A percentile compares a stretch with the other conserved stretches of the same genome.
These are phyloP conservation scores for Oryza meyeriana DNA, from an alignment of 176 grass and related monocot species.

Conservation along the genomic window DNA sequence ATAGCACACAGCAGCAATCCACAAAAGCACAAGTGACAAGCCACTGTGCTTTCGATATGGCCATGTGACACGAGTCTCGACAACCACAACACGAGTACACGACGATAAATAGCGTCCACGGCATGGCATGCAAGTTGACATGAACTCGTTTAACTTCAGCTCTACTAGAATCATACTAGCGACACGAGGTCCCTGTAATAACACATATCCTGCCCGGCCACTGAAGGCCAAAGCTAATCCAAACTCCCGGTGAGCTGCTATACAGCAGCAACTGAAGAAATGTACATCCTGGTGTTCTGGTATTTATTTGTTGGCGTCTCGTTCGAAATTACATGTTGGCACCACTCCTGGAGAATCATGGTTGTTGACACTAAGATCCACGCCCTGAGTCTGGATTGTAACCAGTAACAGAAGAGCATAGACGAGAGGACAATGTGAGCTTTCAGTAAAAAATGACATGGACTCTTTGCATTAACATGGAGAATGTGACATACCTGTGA, in stretches of 20 bases:
- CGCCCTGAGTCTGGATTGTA: conserved; percentile 55
- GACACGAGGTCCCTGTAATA: background rate
- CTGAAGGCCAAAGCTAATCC: conserved; percentile 14
- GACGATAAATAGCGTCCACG: conserved; percentile 7
- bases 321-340: conserved; percentile 50
- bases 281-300: conserved; percentile 26
- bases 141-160: conserved; percentile 28
- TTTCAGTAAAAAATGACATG: background rate
- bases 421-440: background rate
- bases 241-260: background rate
- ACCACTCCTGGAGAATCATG: conserved; percentile 65
- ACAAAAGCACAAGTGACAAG: conserved; percentile 14
- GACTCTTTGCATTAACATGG: background rate
- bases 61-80: background rate
- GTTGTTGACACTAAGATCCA: conserved; percentile 50
- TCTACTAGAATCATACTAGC: conserved; percentile 15
- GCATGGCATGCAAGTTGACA: conserved; percentile 33
- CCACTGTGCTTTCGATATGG: background rate
- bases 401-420: conserved; percentile 23
- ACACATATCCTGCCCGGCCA: background rate
- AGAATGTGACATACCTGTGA: conserved; percentile 56
- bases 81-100: background rate
- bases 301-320: conserved; percentile 32
- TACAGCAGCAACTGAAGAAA: conserved; percentile 25
- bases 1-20: conserved; percentile 9